These are phyloP conservation scores for Nothophoma quercina DNA, from an alignment of 2,329 filamentous ascomycete genomes.

Conservation along the genomic window DNA sequence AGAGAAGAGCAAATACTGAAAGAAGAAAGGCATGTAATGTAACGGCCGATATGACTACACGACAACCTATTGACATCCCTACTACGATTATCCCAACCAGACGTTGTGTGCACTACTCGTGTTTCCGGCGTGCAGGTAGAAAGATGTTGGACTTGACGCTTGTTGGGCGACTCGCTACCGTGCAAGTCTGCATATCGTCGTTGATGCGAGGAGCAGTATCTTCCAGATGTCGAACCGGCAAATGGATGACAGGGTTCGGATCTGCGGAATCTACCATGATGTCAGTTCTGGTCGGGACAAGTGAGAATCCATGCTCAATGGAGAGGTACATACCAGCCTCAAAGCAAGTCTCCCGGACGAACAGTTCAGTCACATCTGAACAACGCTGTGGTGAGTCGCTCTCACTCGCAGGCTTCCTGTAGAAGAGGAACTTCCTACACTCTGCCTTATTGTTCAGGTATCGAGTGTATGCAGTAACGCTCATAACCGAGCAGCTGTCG, in stretches of 20 bases:
- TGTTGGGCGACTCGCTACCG: neutral
- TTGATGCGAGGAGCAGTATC: neutral
- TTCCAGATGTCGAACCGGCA: slow-evolving; percentile 28
- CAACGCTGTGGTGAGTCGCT: neutral
- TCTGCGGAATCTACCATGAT: slow-evolving; percentile 11
- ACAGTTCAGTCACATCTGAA: slow-evolving; percentile 25
- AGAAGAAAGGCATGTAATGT: slow-evolving; percentile 7
- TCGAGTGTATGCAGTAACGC: slow-evolving; percentile 41
- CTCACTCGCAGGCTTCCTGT: slow-evolving; percentile 19
- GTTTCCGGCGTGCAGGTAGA: neutral
- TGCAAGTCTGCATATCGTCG: neutral
- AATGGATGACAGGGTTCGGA: slow-evolving; percentile 17
- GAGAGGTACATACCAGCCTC: slow-evolving; percentile 10
- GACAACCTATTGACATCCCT: neutral
- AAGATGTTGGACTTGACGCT: neutral
- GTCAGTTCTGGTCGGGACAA: slow-evolving; percentile 10
- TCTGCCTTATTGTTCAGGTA: slow-evolving; percentile 40
- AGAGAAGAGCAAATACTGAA: slow-evolving; percentile 19
- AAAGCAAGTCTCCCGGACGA: slow-evolving; percentile 34
- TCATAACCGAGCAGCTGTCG: slow-evolving; percentile 38
- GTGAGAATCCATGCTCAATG: neutral
- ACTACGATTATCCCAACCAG: too few relatives aligned
- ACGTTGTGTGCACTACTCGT: neutral
- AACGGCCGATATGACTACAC: slow-evolving; percentile 16
- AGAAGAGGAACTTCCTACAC: slow-evolving; percentile 35